Conservation (phyloP, 1,284 basidiomycete species). For the Porogramme epimiltina region DNA sequence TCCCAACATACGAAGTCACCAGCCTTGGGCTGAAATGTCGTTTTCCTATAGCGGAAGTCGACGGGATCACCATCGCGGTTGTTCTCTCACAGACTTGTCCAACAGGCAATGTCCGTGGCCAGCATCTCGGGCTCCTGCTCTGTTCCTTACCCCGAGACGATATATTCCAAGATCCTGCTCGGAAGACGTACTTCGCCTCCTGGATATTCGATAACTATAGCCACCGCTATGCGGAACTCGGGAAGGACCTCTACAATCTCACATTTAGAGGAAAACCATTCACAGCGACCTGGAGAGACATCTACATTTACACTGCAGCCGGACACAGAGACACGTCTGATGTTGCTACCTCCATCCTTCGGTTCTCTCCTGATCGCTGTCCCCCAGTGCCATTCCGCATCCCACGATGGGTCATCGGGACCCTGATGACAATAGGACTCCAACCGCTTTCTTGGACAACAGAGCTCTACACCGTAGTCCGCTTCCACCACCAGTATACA, state of each 20-base stretch:
- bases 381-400: background rate
- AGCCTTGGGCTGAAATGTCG: background rate
- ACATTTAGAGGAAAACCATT: background rate
- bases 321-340: no score
- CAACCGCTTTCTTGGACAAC: background rate
- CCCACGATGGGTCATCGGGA: background rate
- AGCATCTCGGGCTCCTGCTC: background rate
- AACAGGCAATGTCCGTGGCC: background rate
- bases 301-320: background rate
- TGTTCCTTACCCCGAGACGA: background rate
- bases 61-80: background rate
- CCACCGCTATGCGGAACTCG: background rate
- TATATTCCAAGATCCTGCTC: background rate
- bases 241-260: background rate
- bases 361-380: background rate
- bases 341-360: background rate
- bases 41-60: background rate
- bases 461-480: no score
- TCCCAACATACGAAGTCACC: background rate
- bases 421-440: background rate
- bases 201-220: background rate
- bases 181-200: background rate
- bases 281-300: background rate
- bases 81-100: background rate
- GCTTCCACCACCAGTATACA: background rate